Evolutionary conservation across 768 basidiomycete genomes (phyloP).

Genomic region (Lentinula raphanica): DNA sequence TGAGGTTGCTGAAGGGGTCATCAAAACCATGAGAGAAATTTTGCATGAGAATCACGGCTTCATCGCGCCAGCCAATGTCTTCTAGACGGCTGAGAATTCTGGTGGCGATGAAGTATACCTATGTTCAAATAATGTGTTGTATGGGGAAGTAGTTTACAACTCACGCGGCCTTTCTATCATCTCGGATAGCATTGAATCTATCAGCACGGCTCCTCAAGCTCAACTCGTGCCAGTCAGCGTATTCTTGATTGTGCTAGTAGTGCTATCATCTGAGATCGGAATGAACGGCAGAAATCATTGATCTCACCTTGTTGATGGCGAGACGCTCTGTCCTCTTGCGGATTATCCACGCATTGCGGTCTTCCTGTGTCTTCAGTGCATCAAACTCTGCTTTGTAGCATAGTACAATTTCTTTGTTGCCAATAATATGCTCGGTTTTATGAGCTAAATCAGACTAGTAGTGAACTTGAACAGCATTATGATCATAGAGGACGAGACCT

Average conservation of each 20-base stretch:
- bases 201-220: not conserved
- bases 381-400: not conserved
- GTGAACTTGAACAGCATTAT: not conserved
- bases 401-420: not conserved
- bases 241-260: not conserved
- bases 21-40: not conserved
- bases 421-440: not conserved
- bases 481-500: not conserved
- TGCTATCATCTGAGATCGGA: not conserved
- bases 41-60: not conserved
- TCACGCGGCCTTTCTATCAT: not conserved
- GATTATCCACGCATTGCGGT: not conserved
- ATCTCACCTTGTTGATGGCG: not conserved
- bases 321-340: not conserved
- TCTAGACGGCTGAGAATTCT: slow-evolving; percentile 1
- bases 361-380: not conserved
- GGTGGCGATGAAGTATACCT: too few species aligned
- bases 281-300: not conserved
- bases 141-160: too few species aligned
- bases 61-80: slow-evolving; percentile 1
- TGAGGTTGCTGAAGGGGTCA: not conserved
- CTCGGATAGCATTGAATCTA: not conserved
- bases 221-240: not conserved
- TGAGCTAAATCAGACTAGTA: not conserved
- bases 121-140: too few species aligned